Base-by-base conservation (phyloP, 2,329 filamentous ascomycete genomes). In the Zarea fungicola region DNA sequence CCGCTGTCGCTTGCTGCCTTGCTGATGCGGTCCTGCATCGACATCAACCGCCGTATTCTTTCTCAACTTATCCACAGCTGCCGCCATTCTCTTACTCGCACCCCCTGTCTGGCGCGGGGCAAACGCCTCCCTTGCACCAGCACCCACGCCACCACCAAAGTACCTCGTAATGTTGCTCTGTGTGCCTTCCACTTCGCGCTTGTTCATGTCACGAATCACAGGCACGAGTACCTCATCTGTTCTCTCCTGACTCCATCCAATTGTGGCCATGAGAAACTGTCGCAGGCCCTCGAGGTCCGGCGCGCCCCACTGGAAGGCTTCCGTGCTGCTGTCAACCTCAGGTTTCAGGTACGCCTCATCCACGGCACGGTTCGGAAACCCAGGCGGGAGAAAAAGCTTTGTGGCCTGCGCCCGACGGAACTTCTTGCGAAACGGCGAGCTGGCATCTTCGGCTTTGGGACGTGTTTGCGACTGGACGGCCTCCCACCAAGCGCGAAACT, bases 181-280 rank as follows among this genome's bases (percentile, higher is more conserved):
- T 16, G 92, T 97, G 6, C 93, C 93, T 69, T 97, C 93, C 23
- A 82, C 76, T 55, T 89, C 87, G 32, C 93, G 78, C 4, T 82
- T 80, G 63, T 97, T 97, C 87, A 99, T 95, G 61, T 99, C 93
- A 49, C 84, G 79, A 54, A 99, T 93, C 1, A 99, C 95, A 0
- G 93, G 93, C 1, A 99, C 89, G 2, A 99, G 78, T 2, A 99
- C 87, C 66, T 99, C 93, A 60, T 99, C 93, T 0, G 92, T 97
- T 7, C 90, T 77, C 65, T 97, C 92, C 64, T 87, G 84, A 48
- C 77, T 83, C 93, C 93, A 99, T 0, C 93, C 93, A 57, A 99
- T 89, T 2, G 92, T 96, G 1, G 80, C 74, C 87, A 95, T 96
- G 31, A 99, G 73, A 60, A 93, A 99, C 22, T 77, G 75, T 6